These are phyloP conservation scores for Ambrosia hybrid DNA, from an alignment of 140 eudicot genomes.

Conservation along the genomic window DNA sequence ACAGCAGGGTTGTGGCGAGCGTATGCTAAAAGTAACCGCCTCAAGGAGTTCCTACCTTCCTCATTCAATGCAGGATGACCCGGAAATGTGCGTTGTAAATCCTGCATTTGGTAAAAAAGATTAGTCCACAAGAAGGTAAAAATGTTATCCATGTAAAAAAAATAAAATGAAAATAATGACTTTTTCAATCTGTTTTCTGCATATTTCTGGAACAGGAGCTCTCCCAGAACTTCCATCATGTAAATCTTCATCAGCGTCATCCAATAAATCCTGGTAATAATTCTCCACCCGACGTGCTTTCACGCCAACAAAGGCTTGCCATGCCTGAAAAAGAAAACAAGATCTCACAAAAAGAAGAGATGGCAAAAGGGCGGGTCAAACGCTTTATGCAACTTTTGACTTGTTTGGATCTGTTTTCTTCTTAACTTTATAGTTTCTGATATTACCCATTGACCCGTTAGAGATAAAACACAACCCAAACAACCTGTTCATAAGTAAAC, in stretches of 20 bases:
- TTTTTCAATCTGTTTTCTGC: slow-evolving; percentile 97
- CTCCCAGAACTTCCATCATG: background rate
- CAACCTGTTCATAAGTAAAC: background rate
- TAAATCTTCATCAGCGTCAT: slow-evolving; percentile 37
- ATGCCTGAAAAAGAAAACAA: slow-evolving; percentile 54
- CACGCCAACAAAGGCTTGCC: slow-evolving; percentile 99
- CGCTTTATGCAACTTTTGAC: too few species aligned
- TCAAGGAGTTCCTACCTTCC: slow-evolving; percentile 79
- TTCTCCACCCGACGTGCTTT: slow-evolving; percentile 71
- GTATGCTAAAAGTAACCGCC: slow-evolving; percentile 88
- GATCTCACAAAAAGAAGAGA: background rate
- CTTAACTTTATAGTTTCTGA: background rate
- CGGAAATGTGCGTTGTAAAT: slow-evolving; percentile 94
- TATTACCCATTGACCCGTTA: background rate
- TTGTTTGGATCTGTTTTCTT: too few species aligned
- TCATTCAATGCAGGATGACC: slow-evolving; percentile 98
- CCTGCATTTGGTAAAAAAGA: slow-evolving; percentile 47
- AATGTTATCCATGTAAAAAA: slow-evolving; percentile 27
- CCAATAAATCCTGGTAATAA: slow-evolving; percentile 77
- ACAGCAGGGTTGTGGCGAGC: slow-evolving; percentile 93
- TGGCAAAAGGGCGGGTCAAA: too few species aligned
- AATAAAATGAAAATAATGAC: slow-evolving; percentile 52
- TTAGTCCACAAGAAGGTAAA: slow-evolving; percentile 25
- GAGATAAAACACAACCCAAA: background rate
- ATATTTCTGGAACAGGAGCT: slow-evolving; percentile 55